Conservation (phyloP, 805 yeast genomes). For the Hanseniaspora clermontiae region DNA sequence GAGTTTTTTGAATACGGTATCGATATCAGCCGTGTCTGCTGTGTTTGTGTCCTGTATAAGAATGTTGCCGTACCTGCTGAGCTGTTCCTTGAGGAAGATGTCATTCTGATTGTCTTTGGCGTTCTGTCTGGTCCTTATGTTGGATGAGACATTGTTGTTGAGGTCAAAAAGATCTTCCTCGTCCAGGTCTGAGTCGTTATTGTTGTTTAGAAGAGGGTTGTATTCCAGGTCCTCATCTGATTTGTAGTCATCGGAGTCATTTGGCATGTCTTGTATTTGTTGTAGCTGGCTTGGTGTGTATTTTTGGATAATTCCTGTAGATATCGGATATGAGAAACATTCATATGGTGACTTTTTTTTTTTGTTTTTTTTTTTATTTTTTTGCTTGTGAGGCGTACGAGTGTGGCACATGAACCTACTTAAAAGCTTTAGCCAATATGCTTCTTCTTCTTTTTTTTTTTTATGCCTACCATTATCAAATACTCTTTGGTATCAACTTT, state of each 20-base stretch:
- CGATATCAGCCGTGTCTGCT: slow-evolving; percentile 15
- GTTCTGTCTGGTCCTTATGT: slow-evolving; percentile 58
- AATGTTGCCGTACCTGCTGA: slow-evolving; percentile 21
- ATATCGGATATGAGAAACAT: background rate
- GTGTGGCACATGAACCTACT: too few species aligned
- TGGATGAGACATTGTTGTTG: slow-evolving; percentile 23
- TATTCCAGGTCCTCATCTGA: slow-evolving; percentile 12
- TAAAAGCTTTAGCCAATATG: too few species aligned
- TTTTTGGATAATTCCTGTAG: background rate
- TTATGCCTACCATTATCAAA: too few species aligned
- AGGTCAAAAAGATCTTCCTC: slow-evolving; percentile 4
- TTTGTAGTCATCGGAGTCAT: slow-evolving; percentile 1
- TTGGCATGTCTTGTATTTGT: background rate
- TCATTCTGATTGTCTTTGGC: slow-evolving; percentile 29
- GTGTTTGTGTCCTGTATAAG: slow-evolving; percentile 16
- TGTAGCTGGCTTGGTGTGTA: too few species aligned
- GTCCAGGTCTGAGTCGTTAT: slow-evolving; percentile 2
- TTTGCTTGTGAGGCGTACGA: too few species aligned
- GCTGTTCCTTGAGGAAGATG: slow-evolving; percentile 31
- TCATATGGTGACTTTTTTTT: too few species aligned
- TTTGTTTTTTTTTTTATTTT: too few species aligned
- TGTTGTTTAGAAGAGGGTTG: background rate
- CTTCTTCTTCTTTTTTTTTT: too few species aligned
- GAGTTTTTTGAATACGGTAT: slow-evolving; percentile 10
- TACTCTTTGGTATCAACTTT: too few species aligned